phyloP scores from a whole-genome alignment of 352 stramenopile species.

The Phytopythium boreale region DNA sequence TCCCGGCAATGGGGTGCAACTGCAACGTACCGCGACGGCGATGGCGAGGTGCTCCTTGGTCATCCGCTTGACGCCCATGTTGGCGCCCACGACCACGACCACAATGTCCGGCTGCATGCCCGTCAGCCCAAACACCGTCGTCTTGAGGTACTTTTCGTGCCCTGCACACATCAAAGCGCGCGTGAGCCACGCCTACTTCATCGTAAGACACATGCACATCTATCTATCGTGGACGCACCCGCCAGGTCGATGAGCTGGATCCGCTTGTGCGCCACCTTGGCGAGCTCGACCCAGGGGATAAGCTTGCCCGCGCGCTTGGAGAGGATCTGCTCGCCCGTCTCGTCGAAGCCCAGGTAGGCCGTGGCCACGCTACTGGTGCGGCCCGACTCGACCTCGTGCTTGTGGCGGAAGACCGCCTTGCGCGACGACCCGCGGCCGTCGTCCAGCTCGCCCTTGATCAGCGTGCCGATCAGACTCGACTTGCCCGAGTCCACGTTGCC shows the following conservation, averaged over 20 bases:
- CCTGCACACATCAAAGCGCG: conserved; percentile 18
- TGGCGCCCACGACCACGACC: conserved; percentile 92
- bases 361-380: conserved; percentile 83
- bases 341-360: conserved; percentile 82
- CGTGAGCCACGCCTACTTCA: not conserved
- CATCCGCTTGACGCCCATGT: conserved; percentile 95
- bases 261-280: conserved; percentile 72
- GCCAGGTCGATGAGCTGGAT: conserved; percentile 88
- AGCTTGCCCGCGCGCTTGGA: conserved; percentile 69
- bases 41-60: conserved; percentile 93
- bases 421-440: conserved; percentile 91
- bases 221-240: not conserved
- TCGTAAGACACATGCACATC: not conserved
- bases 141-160: conserved; percentile 99
- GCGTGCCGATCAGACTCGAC: conserved; percentile 90
- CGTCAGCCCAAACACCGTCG: conserved; percentile 98
- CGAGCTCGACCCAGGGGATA: conserved; percentile 79
- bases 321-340: conserved; percentile 69
- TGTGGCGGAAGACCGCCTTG: conserved; percentile 84
- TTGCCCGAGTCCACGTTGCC: conserved; percentile 93
- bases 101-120: conserved; percentile 95
- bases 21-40: conserved; percentile 66
- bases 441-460: conserved; percentile 95
- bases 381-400: conserved; percentile 82
- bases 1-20: not conserved